phyloP scores from a whole-genome alignment of 1,284 basidiomycete genomes.

The Ceratobasidium sp. region DNA sequence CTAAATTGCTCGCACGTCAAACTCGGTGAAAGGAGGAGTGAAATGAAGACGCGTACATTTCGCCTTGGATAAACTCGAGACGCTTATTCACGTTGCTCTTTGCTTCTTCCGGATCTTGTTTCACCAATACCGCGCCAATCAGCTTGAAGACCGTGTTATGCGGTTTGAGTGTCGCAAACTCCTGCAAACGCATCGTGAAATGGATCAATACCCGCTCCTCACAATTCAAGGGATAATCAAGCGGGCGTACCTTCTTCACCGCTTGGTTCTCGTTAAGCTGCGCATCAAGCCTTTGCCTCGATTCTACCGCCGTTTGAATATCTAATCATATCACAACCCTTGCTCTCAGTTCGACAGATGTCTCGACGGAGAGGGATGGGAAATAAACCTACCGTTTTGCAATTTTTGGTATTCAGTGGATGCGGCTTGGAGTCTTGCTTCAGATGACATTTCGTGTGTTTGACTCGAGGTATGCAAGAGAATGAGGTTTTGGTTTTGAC shows the following conservation, averaged over 20 bases:
- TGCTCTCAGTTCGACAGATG: conserved; percentile 3
- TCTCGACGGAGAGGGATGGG: background rate
- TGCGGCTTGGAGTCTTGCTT: conserved; percentile 71
- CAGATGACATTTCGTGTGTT: conserved; percentile 47
- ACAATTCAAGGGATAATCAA: background rate
- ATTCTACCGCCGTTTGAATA: conserved; percentile 78
- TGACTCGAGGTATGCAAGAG: background rate
- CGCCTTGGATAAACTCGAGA: conserved; percentile 88
- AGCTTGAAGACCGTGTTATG: conserved; percentile 93
- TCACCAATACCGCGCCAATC: conserved; percentile 90
- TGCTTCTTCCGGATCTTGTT: conserved; percentile 91
- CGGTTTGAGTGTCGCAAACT: conserved; percentile 82
- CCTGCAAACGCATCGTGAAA: conserved; percentile 65
- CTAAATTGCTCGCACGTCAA: conserved; percentile 60
- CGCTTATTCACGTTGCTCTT: conserved; percentile 92
- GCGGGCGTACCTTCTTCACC: conserved; percentile 81
- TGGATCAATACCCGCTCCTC: background rate
- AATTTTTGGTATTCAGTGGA: conserved; percentile 84
- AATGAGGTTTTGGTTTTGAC: no score
- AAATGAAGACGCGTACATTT: conserved; percentile 76
- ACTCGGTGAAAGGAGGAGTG: conserved; percentile 1
- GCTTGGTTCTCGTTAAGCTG: conserved; percentile 93
- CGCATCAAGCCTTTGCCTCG: conserved; percentile 85
- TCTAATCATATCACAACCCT: conserved; percentile 59
- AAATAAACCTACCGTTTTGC: conserved; percentile 64